phyloP scores from a whole-genome alignment of 306 rosid species.

The Quercus alba region DNA sequence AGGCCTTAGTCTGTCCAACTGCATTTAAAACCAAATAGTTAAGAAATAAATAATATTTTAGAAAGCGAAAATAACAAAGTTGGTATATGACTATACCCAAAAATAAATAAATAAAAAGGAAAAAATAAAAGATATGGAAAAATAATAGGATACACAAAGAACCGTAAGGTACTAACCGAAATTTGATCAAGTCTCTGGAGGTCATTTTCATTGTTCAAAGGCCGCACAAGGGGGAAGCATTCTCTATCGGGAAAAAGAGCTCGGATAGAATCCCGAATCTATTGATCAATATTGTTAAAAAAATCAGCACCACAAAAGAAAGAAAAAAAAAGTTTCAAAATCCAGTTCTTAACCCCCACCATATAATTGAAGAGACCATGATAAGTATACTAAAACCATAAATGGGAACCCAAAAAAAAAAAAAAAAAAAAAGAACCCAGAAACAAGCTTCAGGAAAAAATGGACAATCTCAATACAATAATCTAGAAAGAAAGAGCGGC shows the following conservation, averaged over 20 bases:
- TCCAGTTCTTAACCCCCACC: not conserved
- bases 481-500: not conserved
- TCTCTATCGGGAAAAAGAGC: constrained; percentile 96
- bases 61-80: not conserved
- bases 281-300: constrained; percentile 13
- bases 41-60: not conserved
- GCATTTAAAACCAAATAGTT: constrained; percentile 10
- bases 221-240: constrained; percentile 93
- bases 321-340: constrained; percentile 2
- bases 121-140: no score
- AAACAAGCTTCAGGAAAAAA: not conserved
- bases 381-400: not conserved
- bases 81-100: not conserved
- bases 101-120: no score
- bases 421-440: no score
- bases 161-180: constrained; percentile 40
- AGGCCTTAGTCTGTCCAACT: constrained; percentile 79
- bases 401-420: not conserved
- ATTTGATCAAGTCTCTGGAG: constrained; percentile 89
- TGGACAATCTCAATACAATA: not conserved
- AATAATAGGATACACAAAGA: not conserved
- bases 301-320: constrained; percentile 29
- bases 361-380: not conserved
- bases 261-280: constrained; percentile 93
- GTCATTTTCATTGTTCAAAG: constrained; percentile 81